phyloP scores from a whole-genome alignment of 345 rosid genomes.

The Anastatica hierochuntica region DNA sequence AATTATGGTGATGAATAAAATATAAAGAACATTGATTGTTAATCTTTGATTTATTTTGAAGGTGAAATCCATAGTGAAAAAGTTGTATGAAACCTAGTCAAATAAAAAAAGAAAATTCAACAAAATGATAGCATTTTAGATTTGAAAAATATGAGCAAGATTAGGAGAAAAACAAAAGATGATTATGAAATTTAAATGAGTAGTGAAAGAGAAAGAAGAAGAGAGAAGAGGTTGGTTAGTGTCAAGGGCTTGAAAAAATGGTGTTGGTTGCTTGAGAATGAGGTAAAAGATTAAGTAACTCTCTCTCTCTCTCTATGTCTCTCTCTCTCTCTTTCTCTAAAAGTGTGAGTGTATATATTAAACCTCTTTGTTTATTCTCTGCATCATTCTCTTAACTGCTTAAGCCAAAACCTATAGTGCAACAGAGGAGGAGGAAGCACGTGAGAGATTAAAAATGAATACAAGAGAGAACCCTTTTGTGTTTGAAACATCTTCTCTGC shows the following conservation, averaged over 20 bases:
- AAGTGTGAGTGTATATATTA: conserved; percentile 16
- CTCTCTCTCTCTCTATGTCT: conserved; percentile 18
- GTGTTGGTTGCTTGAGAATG: conserved; percentile 48
- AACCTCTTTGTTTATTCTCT: conserved; percentile 8
- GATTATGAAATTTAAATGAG: conserved; percentile 6
- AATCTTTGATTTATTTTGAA: neutral
- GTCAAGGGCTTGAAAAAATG: conserved; percentile 22
- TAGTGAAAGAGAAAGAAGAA: conserved; percentile 13
- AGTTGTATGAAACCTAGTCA: neutral
- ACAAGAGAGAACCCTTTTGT: conserved; percentile 53
- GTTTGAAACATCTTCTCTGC: conserved; percentile 54
- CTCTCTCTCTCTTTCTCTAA: too few species aligned
- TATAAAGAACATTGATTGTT: too few species aligned
- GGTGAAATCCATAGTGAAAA: neutral
- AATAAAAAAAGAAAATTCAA: too few species aligned
- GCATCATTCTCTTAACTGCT: conserved; percentile 10
- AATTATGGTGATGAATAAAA: neutral
- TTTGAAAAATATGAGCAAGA: neutral
- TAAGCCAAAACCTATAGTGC: neutral
- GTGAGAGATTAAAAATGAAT: conserved; percentile 27
- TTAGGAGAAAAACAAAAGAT: neutral
- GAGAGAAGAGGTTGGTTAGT: conserved; percentile 48
- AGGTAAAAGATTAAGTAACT: conserved; percentile 33
- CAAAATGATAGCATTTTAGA: too few species aligned
- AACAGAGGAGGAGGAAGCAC: conserved; percentile 28